Evolutionary conservation across 805 yeast genomes (phyloP).

Genomic region (Hanseniaspora lindneri): DNA sequence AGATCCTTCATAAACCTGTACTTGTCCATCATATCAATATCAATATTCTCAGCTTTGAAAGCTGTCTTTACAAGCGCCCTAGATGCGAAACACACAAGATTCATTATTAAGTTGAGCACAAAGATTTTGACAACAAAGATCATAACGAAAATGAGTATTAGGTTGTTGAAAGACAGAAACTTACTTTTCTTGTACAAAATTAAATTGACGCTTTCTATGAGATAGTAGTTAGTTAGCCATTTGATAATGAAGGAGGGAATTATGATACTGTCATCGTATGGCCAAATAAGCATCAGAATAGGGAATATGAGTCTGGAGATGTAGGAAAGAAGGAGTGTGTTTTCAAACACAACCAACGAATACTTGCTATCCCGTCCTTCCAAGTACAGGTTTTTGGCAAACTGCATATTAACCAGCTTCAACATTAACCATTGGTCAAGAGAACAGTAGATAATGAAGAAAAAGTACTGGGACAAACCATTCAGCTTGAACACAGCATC

Average conservation of each 20-base stretch:
- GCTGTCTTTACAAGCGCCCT: too few species aligned
- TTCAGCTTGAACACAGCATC: constrained; percentile 27
- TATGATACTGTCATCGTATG: constrained; percentile 58
- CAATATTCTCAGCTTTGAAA: background rate
- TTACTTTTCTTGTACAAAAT: constrained; percentile 25
- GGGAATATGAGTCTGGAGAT: constrained; percentile 70
- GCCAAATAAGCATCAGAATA: constrained; percentile 90
- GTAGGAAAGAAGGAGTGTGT: constrained; percentile 63
- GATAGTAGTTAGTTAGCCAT: constrained; percentile 47
- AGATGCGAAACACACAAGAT: constrained; percentile 17
- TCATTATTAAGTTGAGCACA: constrained; percentile 21
- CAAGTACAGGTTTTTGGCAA: background rate
- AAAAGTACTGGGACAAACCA: constrained; percentile 42
- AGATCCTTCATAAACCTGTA: constrained; percentile 4
- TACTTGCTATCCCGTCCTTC: constrained; percentile 19
- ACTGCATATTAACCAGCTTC: constrained; percentile 26
- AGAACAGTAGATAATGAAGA: constrained; percentile 43
- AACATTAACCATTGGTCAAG: constrained; percentile 37
- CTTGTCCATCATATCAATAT: background rate
- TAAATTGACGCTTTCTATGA: constrained; percentile 51
- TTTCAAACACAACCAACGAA: constrained; percentile 33
- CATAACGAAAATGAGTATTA: constrained; percentile 19
- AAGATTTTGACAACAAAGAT: constrained; percentile 20
- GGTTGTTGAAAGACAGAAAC: constrained; percentile 20
- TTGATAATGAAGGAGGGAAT: constrained; percentile 49